phyloP scores from a whole-genome alignment of 805 yeast genomes.

The Cyberlindnera subsufficiens region DNA sequence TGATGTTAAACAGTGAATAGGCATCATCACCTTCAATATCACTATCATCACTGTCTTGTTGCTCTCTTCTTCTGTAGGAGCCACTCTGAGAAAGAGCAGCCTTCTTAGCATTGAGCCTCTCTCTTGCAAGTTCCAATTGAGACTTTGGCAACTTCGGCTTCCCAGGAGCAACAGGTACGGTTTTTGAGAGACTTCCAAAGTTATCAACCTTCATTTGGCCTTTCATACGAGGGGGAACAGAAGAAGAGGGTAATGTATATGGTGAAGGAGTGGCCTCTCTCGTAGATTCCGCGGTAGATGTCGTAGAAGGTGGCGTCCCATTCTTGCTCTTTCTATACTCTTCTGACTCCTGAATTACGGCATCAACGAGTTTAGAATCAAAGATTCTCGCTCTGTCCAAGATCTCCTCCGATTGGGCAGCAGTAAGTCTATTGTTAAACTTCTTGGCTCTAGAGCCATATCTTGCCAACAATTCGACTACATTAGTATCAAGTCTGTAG shows the following conservation, averaged over 20 bases:
- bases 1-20: conserved; percentile 21
- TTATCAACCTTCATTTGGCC: conserved; percentile 32
- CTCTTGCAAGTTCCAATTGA: conserved; percentile 33
- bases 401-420: conserved; percentile 59
- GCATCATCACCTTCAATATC: conserved; percentile 34
- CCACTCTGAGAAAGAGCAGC: conserved; percentile 37
- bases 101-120: conserved; percentile 21
- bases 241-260: conserved; percentile 11
- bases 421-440: conserved; percentile 64
- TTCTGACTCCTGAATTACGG: conserved; percentile 39
- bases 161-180: conserved; percentile 19
- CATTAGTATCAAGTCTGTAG: conserved; percentile 43
- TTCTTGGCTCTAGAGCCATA: conserved; percentile 62
- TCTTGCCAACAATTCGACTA: conserved; percentile 52
- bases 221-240: conserved; percentile 12
- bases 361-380: conserved; percentile 48
- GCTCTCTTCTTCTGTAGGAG: conserved; percentile 6
- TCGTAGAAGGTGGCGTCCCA: neutral
- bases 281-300: neutral
- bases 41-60: conserved; percentile 9
- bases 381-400: conserved; percentile 54
- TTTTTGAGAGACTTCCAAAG: conserved; percentile 31
- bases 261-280: conserved; percentile 9
- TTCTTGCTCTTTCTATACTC: conserved; percentile 27
- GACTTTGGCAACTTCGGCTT: conserved; percentile 27